Percentiles rank a stretch among this genome's conserved stretches.
phyloP scores from a whole-genome alignment of 2,329 filamentous ascomycete genomes.

The Colletotrichum tropicale region DNA sequence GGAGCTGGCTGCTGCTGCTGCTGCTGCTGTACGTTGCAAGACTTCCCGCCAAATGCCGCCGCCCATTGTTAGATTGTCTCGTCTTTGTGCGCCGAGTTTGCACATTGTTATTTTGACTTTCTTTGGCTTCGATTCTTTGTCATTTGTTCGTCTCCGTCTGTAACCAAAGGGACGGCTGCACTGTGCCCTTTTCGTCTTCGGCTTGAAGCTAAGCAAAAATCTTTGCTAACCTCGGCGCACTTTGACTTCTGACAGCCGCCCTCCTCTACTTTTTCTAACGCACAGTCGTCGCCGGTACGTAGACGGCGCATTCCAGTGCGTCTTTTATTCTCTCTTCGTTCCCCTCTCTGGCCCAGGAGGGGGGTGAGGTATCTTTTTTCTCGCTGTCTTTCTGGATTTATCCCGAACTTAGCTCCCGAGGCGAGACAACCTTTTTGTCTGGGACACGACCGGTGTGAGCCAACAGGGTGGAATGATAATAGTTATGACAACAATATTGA shows the following conservation, averaged over 20 bases:
- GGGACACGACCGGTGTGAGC: slow-evolving; percentile 15
- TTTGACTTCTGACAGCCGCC: slow-evolving; percentile 21
- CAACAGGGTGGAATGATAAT: slow-evolving; percentile 10
- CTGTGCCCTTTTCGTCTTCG: slow-evolving; percentile 4
- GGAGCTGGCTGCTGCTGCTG: neutral
- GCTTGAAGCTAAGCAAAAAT: neutral
- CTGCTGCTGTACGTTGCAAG: neutral
- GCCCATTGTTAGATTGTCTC: slow-evolving; percentile 2
- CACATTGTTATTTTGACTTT: neutral
- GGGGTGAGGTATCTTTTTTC: neutral
- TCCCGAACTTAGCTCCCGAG: slow-evolving; percentile 18
- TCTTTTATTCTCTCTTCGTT: neutral
- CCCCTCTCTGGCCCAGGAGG: neutral
- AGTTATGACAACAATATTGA: slow-evolving; percentile 8
- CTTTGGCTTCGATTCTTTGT: neutral
- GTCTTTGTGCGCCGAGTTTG: neutral
- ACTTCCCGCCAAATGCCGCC: neutral
- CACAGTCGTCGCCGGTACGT: slow-evolving; percentile 13
- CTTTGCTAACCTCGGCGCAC: slow-evolving; percentile 1
- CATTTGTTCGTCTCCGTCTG: neutral
- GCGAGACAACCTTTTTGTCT: slow-evolving; percentile 20
- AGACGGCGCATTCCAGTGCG: neutral
- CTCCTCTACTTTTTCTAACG: neutral
- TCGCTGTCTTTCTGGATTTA: neutral
- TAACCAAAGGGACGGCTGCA: neutral